Evolutionary conservation across 2,329 filamentous ascomycete species (phyloP).

Genomic region (Xylariales sp.): DNA sequence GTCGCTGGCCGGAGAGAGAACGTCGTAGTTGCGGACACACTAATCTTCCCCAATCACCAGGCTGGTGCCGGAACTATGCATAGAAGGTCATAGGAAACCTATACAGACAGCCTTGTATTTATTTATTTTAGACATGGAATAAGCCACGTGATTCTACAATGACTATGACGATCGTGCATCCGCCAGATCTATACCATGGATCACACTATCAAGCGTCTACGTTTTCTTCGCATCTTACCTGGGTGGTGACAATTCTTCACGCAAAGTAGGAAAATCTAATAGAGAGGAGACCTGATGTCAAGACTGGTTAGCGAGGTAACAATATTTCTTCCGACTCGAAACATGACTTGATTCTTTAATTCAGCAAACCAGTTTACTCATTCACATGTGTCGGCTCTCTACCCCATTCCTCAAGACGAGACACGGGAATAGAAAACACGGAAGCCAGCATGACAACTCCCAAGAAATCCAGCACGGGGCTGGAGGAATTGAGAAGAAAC

Average conservation of each 20-base stretch:
- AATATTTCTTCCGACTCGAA: not conserved
- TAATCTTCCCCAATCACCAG: conserved; percentile 83
- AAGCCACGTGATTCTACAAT: not conserved
- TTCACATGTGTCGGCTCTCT: conserved; percentile 69
- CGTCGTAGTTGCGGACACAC: conserved; percentile 81
- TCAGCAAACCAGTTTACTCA: conserved; percentile 80
- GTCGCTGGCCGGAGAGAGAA: conserved; percentile 81
- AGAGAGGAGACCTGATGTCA: conserved; percentile 2
- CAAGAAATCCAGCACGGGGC: conserved; percentile 46
- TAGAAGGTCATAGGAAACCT: conserved; percentile 41
- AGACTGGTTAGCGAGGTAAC: conserved; percentile 35
- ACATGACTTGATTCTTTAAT: conserved; percentile 33
- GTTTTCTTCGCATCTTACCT: not conserved
- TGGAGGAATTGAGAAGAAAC: conserved; percentile 59
- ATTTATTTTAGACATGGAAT: conserved; percentile 34
- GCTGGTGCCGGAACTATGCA: conserved; percentile 53
- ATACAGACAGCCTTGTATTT: conserved; percentile 22
- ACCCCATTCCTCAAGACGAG: conserved; percentile 68
- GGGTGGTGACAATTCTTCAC: not conserved
- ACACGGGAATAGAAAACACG: conserved; percentile 61
- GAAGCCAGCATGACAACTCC: conserved; percentile 69
- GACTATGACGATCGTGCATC: not conserved
- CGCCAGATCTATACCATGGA: not conserved
- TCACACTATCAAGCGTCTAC: not conserved
- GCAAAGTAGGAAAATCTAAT: not conserved